Percentiles rank a stretch among this genome's conserved stretches.
Evolutionary conservation across 805 yeast species (phyloP).

Genomic region (Kockiozyma suomiensis): DNA sequence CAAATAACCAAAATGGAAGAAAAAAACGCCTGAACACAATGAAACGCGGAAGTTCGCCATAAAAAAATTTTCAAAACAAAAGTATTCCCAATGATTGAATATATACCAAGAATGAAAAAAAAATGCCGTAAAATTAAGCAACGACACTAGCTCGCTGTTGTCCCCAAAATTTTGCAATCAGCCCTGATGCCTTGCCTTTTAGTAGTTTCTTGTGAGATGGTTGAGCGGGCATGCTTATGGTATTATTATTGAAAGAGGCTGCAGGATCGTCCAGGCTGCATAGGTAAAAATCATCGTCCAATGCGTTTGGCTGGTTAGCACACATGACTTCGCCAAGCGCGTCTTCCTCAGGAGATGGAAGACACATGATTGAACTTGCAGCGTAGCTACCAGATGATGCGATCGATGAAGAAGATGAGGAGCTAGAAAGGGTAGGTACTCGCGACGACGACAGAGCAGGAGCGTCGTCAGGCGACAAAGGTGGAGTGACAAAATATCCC

Average conservation of each 20-base stretch:
- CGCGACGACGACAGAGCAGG: conserved; percentile 5
- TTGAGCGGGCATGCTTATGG: not conserved
- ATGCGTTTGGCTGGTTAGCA: not conserved
- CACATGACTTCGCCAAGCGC: conserved; percentile 3
- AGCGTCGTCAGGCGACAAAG: conserved; percentile 19
- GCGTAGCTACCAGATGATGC: conserved; percentile 20
- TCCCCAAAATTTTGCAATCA: conserved; percentile 34
- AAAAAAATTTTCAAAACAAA: not conserved
- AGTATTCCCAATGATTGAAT: not conserved
- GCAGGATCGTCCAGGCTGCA: conserved; percentile 7
- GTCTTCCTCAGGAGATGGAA: conserved; percentile 27
- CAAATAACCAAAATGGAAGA: not conserved
- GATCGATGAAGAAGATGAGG: conserved; percentile 24
- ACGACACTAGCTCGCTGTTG: conserved; percentile 15
- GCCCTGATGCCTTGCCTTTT: conserved; percentile 26
- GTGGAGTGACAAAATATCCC: conserved; percentile 15
- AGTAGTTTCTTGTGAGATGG: conserved; percentile 15
- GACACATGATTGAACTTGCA: conserved; percentile 23
- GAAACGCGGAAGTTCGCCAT: not conserved
- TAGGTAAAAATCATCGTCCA: conserved; percentile 5
- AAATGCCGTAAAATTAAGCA: conserved; percentile 1
- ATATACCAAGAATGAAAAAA: not conserved
- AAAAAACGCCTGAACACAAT: not conserved
- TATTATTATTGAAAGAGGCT: not conserved
- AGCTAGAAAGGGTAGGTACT: conserved; percentile 13